These are phyloP conservation scores for Gaeumannomyces tritici DNA, from an alignment of 2,329 filamentous ascomycete genomes.

Conservation along the genomic window DNA sequence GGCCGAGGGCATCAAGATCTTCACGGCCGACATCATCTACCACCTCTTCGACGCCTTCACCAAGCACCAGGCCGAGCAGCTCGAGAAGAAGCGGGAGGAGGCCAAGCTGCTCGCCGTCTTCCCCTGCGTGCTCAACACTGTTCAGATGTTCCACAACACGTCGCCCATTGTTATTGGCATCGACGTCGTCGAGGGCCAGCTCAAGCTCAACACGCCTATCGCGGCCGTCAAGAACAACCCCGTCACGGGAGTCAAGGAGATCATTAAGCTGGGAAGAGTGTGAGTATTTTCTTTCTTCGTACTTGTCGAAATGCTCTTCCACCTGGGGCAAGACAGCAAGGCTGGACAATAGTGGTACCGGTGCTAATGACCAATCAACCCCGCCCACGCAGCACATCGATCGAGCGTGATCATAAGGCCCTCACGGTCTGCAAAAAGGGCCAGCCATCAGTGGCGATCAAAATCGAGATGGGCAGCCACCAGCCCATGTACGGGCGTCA, in stretches of 20 bases:
- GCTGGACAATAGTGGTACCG: not conserved
- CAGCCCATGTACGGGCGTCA: constrained; percentile 94
- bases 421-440: constrained; percentile 89
- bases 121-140: constrained; percentile 81
- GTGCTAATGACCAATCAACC: not conserved
- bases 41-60: constrained; percentile 96
- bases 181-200: constrained; percentile 83
- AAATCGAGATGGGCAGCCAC: constrained; percentile 87
- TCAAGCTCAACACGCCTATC: constrained; percentile 82
- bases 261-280: constrained; percentile 84
- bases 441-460: constrained; percentile 93
- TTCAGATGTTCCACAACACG: constrained; percentile 98
- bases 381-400: constrained; percentile 58
- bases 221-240: constrained; percentile 77
- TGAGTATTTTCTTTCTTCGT: constrained; percentile 46
- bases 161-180: constrained; percentile 90
- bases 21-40: constrained; percentile 98
- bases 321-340: not conserved
- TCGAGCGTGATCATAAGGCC: constrained; percentile 96
- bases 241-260: constrained; percentile 71
- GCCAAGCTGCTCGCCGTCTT: constrained; percentile 93
- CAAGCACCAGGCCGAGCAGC: constrained; percentile 80
- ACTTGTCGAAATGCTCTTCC: not conserved
- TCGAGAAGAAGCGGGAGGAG: constrained; percentile 91
- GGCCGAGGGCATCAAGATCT: constrained; percentile 92